phyloP scores from a whole-genome alignment of 192 early-diverging fungal genomes.

The Endogone sp. region DNA sequence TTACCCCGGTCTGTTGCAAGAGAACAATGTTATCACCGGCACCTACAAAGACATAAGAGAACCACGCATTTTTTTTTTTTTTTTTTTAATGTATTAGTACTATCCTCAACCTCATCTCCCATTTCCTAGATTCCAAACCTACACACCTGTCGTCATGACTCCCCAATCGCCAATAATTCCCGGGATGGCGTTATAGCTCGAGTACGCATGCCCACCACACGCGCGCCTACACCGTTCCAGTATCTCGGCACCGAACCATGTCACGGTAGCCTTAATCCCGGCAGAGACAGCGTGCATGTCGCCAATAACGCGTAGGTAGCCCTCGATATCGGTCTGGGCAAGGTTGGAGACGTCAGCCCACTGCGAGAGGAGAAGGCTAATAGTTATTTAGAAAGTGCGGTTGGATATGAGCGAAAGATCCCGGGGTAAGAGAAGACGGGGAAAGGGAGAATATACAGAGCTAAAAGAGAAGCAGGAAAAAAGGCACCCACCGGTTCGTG shows the following conservation, averaged over 20 bases:
- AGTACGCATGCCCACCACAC: conserved; percentile 65
- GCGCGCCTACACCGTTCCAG: conserved; percentile 48
- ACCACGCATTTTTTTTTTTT: too few species aligned
- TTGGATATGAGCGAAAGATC: too few species aligned
- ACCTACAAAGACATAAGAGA: conserved; percentile 5
- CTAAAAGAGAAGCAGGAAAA: background rate
- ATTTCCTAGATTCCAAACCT: conserved; percentile 13
- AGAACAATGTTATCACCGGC: conserved; percentile 47
- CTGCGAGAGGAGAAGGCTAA: conserved; percentile 4
- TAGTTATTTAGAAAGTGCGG: background rate
- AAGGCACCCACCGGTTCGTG: conserved; percentile 21
- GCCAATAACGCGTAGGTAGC: conserved; percentile 40
- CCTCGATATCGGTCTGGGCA: conserved; percentile 40
- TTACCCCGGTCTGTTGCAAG: conserved; percentile 39
- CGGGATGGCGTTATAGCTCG: conserved; percentile 60
- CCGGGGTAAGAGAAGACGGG: too few species aligned
- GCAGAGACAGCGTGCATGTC: conserved; percentile 59
- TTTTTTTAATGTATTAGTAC: too few species aligned
- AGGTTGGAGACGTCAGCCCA: conserved; percentile 38
- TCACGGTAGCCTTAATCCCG: conserved; percentile 43
- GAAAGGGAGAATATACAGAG: too few species aligned
- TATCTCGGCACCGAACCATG: conserved; percentile 48
- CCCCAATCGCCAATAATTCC: conserved; percentile 57
- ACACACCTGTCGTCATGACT: conserved; percentile 47
- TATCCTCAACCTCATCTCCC: too few species aligned